These are phyloP conservation scores for Rhizopogon vesiculosus DNA, from an alignment of 768 basidiomycete species.

Conservation along the genomic window DNA sequence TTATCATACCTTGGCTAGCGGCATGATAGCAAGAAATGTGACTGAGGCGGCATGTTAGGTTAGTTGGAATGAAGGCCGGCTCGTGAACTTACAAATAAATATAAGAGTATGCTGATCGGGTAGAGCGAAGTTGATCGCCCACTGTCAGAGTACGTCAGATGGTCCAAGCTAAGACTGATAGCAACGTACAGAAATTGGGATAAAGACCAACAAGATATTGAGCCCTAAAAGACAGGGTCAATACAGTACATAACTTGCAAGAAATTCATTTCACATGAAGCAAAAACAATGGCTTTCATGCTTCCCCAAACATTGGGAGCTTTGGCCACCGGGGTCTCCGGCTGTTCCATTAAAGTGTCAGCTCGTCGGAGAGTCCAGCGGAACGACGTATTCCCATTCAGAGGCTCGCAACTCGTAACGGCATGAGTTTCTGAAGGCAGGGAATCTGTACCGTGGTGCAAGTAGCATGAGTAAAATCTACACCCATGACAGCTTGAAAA, in stretches of 20 bases:
- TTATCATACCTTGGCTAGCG: constrained; percentile 63
- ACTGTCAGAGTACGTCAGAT: constrained; percentile 34
- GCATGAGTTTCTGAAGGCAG: not conserved
- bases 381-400: not conserved
- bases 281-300: constrained; percentile 46
- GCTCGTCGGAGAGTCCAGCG: constrained; percentile 8
- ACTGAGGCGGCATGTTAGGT: constrained; percentile 32
- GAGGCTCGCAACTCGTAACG: not conserved
- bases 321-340: constrained; percentile 32
- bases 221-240: constrained; percentile 41
- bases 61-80: not conserved
- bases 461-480: not conserved
- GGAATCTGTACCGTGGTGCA: not conserved
- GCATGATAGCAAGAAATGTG: constrained; percentile 81
- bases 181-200: constrained; percentile 58
- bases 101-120: constrained; percentile 54
- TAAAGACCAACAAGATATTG: constrained; percentile 64
- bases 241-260: not conserved
- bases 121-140: constrained; percentile 64
- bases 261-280: constrained; percentile 46
- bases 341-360: constrained; percentile 28
- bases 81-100: constrained; percentile 58
- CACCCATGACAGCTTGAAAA: not conserved
- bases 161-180: not conserved
- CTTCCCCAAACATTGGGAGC: constrained; percentile 44